A percentile compares a stretch with the other conserved stretches of the same genome.
Evolutionary conservation across 108 stramenopile genomes (phyloP).

Genomic region (Thalassiosira profunda): DNA sequence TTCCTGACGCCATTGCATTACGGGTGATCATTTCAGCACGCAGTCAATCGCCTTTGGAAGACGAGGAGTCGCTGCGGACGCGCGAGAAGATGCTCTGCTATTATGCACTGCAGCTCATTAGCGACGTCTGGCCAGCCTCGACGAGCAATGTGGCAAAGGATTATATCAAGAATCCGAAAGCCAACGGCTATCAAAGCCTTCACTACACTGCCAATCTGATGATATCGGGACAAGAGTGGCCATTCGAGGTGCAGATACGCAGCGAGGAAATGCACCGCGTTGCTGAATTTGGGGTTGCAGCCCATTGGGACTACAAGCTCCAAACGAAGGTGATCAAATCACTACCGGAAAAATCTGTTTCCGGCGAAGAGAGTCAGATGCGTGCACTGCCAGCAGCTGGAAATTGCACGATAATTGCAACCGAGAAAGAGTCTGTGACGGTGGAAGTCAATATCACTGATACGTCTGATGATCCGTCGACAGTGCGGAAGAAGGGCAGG

Average conservation of each 20-base stretch:
- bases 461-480: neutral
- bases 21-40: conserved; percentile 67
- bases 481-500: conserved; percentile 20
- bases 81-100: conserved; percentile 78
- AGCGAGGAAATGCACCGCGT: conserved; percentile 87
- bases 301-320: conserved; percentile 87
- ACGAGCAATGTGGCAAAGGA: conserved; percentile 69
- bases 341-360: neutral
- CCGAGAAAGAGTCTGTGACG: neutral
- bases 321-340: conserved; percentile 18
- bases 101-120: conserved; percentile 62
- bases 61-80: conserved; percentile 47
- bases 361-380: too few species aligned
- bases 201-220: conserved; percentile 82
- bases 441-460: neutral
- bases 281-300: conserved; percentile 90
- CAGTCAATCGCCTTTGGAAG: conserved; percentile 34
- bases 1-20: conserved; percentile 77
- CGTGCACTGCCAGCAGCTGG: too few species aligned
- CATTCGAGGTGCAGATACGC: conserved; percentile 88
- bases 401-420: conserved; percentile 12
- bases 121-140: conserved; percentile 66
- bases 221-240: conserved; percentile 59
- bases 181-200: conserved; percentile 93
- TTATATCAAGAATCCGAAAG: conserved; percentile 87